Percentiles rank a stretch among this genome's conserved stretches.
Conservation (phyloP, 129 eudicot genomes). For the Helianthus tuberosus region DNA sequence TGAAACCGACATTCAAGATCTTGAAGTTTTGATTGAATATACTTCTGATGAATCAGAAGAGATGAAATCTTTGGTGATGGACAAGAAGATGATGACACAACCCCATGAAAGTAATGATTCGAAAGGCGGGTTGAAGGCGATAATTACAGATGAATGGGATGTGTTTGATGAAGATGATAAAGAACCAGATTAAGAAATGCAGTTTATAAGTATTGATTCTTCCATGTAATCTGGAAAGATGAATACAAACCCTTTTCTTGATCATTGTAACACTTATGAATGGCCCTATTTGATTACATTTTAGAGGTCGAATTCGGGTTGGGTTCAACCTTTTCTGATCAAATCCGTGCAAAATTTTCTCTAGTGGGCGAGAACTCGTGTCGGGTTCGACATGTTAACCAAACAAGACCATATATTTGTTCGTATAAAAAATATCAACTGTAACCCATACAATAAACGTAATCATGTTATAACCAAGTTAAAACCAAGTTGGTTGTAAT, state of each 20-base stretch:
- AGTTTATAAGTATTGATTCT: background rate
- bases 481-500: no score
- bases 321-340: background rate
- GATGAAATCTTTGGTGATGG: background rate
- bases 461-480: no score
- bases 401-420: no score
- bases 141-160: slow-evolving; percentile 55
- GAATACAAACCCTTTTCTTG: slow-evolving; percentile 3
- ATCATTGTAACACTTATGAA: slow-evolving; percentile 15
- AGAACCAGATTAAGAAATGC: background rate
- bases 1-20: slow-evolving; percentile 41
- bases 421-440: no score
- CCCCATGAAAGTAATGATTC: slow-evolving; percentile 4
- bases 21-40: slow-evolving; percentile 38
- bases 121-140: slow-evolving; percentile 25
- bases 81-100: slow-evolving; percentile 1
- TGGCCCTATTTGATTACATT: slow-evolving; percentile 19
- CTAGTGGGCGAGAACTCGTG: no score
- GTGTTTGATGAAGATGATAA: slow-evolving; percentile 53
- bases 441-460: no score
- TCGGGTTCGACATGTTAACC: no score
- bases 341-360: background rate
- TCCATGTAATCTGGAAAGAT: background rate
- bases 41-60: slow-evolving; percentile 12
- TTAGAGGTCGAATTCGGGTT: slow-evolving; percentile 21